Base-by-base conservation (phyloP, 75 land plant genomes). In the Cupressus sempervirens region DNA sequence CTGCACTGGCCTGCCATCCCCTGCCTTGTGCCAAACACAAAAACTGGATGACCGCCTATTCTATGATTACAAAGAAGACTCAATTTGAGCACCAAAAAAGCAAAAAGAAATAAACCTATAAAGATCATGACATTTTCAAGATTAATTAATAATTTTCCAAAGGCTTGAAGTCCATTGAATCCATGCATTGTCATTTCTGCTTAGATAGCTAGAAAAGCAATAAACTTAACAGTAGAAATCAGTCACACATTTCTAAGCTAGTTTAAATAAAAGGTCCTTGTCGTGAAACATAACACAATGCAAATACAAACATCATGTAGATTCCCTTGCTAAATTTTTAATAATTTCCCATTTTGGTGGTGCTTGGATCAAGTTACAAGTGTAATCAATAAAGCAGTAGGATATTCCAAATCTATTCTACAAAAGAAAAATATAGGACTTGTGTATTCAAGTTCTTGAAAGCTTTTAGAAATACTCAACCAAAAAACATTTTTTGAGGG, bases 1-100 rank as follows among this genome's bases (percentile, higher is more conserved):
- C 92, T 38, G 76, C 83, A 72, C 92, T 91, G 30, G 83, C 90
- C 65, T 88, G 84, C 46, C 84, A 86, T 82, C 84, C 88, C 80
- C 90, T 89, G 91, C 38, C 53, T 20, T 12, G 38, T 73, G 40
- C 48, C 41, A 36, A 45, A 32, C 29, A 85, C 12, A 29, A 72
- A 40, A 62, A 62, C 10, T 20, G 15, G 23, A 32, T 38, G 18
- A 48, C 26, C 5, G 65, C 84, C 20, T 9, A 9, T 48, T 77
- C 23, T 40, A 23, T 43, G 26, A 77, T 34, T 5, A 43, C 43
- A 77, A 41, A 43, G 18, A 11, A 40, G 45, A 77, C 48, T 41
- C 46, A 77, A 43, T 77, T 38, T 77, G 29, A 77, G 18, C 29
- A 41, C 46, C 11, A 23, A 4, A 18, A 20, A 20, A 77, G 18